These are phyloP conservation scores for Brassica carinata DNA, from an alignment of 345 rosid genomes.

Conservation along the genomic window DNA sequence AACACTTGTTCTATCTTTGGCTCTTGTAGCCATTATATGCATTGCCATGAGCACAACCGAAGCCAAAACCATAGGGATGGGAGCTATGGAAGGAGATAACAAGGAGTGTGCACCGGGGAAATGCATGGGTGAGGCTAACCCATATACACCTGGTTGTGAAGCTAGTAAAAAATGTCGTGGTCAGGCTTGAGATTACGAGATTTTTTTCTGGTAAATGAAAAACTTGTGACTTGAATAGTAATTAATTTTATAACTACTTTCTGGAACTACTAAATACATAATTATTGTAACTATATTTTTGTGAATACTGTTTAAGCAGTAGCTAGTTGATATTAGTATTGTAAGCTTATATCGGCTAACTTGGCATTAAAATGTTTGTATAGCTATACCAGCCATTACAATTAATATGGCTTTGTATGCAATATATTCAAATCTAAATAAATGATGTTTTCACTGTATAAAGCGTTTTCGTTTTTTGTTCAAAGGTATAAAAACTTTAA, in stretches of 20 bases:
- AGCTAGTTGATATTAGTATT: not conserved
- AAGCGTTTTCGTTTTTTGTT: not conserved
- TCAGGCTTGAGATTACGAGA: not conserved
- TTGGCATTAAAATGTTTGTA: not conserved
- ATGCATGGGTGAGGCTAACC: not conserved
- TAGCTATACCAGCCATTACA: not conserved
- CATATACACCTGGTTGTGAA: not conserved
- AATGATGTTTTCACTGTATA: not conserved
- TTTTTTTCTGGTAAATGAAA: not conserved
- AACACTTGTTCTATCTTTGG: not conserved
- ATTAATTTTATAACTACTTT: not conserved
- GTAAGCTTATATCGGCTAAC: not conserved
- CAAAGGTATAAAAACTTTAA: not conserved
- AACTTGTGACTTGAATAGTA: not conserved
- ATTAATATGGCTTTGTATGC: slow-evolving; percentile 3
- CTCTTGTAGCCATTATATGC: slow-evolving; percentile 6
- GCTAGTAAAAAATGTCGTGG: not conserved
- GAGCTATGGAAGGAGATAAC: not conserved
- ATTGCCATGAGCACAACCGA: slow-evolving; percentile 11
- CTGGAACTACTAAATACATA: not conserved
- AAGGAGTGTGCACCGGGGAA: not conserved
- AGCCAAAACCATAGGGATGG: not conserved
- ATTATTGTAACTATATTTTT: not conserved
- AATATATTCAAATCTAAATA: not conserved
- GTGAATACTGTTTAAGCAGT: not conserved